phyloP scores from a whole-genome alignment of 768 basidiomycete species.

The Leccinum incarnatum region DNA sequence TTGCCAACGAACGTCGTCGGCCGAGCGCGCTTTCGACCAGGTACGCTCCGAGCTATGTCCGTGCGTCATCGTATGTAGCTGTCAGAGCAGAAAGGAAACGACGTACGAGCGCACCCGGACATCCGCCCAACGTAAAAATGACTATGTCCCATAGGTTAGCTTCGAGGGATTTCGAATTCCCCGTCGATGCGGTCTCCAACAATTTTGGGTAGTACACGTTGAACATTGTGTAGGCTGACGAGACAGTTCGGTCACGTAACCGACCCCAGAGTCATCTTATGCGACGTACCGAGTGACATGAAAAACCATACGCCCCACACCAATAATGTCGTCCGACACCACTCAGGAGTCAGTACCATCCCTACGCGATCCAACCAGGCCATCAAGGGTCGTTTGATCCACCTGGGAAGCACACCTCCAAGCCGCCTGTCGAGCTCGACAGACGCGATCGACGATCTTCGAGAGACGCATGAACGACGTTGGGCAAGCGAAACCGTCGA shows the following conservation, averaged over 20 bases:
- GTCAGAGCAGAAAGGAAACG: neutral
- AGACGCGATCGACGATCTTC: constrained; percentile 39
- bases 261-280: neutral
- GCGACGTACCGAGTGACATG: constrained; percentile 67
- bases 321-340: constrained; percentile 72
- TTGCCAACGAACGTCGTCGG: constrained; percentile 67
- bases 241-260: neutral
- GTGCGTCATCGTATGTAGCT: neutral
- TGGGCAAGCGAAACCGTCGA: neutral
- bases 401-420: constrained; percentile 48
- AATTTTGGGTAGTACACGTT: constrained; percentile 89
- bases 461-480: constrained; percentile 11
- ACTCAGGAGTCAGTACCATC: constrained; percentile 72
- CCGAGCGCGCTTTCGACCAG: constrained; percentile 72
- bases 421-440: constrained; percentile 41
- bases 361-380: constrained; percentile 68
- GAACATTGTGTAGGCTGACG: constrained; percentile 84
- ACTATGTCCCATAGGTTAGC: constrained; percentile 83
- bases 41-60: constrained; percentile 73
- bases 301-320: constrained; percentile 78
- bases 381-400: constrained; percentile 54
- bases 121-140: constrained; percentile 80
- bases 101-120: constrained; percentile 78
- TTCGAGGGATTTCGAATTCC: constrained; percentile 43
- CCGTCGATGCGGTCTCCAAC: constrained; percentile 52